Conservation (phyloP, 768 basidiomycete genomes). For the Podaxis mareebaensis region DNA sequence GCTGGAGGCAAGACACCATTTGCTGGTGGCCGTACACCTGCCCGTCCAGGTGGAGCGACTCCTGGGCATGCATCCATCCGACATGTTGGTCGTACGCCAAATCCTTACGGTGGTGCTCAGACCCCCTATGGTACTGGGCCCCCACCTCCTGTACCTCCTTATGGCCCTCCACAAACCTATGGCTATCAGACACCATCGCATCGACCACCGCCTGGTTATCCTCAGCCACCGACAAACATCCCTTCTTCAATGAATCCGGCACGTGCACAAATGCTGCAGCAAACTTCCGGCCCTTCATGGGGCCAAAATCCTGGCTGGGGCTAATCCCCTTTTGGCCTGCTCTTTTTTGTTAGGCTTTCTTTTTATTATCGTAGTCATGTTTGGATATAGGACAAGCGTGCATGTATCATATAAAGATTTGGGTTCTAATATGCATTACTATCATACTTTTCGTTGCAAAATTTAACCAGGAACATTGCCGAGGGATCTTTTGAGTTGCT, state of each 20-base stretch:
- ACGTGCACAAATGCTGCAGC: conserved; percentile 66
- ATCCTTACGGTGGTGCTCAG: conserved; percentile 64
- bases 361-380: background rate
- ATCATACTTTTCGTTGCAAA: conserved; percentile 4
- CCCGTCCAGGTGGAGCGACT: conserved; percentile 71
- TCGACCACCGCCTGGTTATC: conserved; percentile 36
- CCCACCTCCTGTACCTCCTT: conserved; percentile 28
- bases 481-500: background rate
- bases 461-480: conserved; percentile 1
- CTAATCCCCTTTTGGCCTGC: conserved; percentile 10
- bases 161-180: conserved; percentile 32
- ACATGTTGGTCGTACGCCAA: conserved; percentile 73
- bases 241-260: conserved; percentile 68
- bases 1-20: conserved; percentile 81
- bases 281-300: conserved; percentile 27
- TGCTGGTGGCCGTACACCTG: conserved; percentile 75
- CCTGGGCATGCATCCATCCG: conserved; percentile 82
- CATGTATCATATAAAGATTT: conserved; percentile 13
- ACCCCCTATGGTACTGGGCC: conserved; percentile 40
- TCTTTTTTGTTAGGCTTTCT: background rate
- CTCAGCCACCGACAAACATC: conserved; percentile 30
- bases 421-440: conserved; percentile 16
- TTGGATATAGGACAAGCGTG: conserved; percentile 8
- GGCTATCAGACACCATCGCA: conserved; percentile 55
- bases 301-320: conserved; percentile 25